Evolutionary conservation across 1,284 basidiomycete species (phyloP), one percentile per base, ranked within the genome.

Genomic region (Leccinum pachyderme): DNA sequence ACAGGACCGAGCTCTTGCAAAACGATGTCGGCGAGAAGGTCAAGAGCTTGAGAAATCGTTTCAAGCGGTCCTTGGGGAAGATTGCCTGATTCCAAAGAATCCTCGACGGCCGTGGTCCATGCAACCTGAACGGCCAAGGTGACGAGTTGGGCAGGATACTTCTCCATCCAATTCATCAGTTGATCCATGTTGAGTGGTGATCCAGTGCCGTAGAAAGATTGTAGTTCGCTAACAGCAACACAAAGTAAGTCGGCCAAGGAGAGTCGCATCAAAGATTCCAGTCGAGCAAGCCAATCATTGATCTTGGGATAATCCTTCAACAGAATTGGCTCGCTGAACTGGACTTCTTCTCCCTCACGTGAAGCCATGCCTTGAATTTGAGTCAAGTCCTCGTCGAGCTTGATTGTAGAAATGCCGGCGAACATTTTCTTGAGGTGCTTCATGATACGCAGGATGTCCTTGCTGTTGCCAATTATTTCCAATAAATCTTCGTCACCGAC

Each of bases 361-460:
- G 95, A 98, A 5, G 91, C 86, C 85, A 98, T 95, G 49, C 89
- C 93, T 64, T 86, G 84, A 56, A 95, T 95, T 66, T 90, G 83
- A 1, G 91, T 89, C 56, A 93, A 75, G 46, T 95, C 93, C 7
- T 94, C 91, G 69, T 97, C 92, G n/a, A 98, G 79, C 62, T 80
- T 82, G 59, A 99, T 81, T 0, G 92, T 93, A 0, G 93, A 91
- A 47, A 99, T 89, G 39, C 98, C 97, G 6, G 97, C 97, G 73
- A 99, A 99, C 97, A 99, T 99, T 82, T 99, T 99, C 78, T 98
- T 98, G 60, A 99, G 81, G 73, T 99, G 97, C 68, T 98, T 98
- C 89, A 97, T 93, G 72, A 98, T 93, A 29, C 96, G 89, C 47
- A 93, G 76, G 60, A 98, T 96, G 68, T 99, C 97, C 74, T 98